Evolutionary conservation across 805 yeast species (phyloP), one percentile per base, ranked within the genome.

Genomic region (Kodamaea nitidulidarum): DNA sequence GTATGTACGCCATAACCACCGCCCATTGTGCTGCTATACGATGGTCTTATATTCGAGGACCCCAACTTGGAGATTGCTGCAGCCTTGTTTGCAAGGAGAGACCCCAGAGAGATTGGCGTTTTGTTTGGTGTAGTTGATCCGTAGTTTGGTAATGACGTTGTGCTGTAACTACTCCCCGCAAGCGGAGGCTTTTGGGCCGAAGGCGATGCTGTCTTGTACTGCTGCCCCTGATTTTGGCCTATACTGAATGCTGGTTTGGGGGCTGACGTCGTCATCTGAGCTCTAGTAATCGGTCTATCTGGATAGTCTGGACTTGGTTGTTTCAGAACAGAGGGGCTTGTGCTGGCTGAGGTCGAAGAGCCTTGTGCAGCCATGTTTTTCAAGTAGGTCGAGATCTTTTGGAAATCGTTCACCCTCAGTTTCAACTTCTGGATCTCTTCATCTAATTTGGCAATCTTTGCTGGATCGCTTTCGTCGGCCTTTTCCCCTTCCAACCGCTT

Each of bases 321-420:
- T 25, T 24, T 32, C 12, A 6, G 29, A 9, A 21, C 21, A 6
- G 36, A 36, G 10, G 42, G 32, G 11, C 40, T 32, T 5, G 37
- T 31, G 16, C 37, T 33, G 4, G 31, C 9, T 7, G 35, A 33
- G 14, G 14, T 25, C 12, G 39, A 34, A 21, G 39, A 43, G 16
- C 45, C 42, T 17, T 46, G 45, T 12, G 48, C 49, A 33, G 44
- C 50, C 25, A 56, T 45, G 36, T 55, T 54, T 18, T 50, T 45
- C 51, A 56, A 47, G 46, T 48, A 53, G 24, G 44, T 44, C 3
- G 55, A 52, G 27, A 52, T 43, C 45, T 52, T 53, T 32, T 52
- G 51, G 46, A 44, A 54, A 38, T 56, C 57, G 7, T 48, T 42
- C 29, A 47, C 46, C 35, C 52, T 55, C 4, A 48, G 48, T 9